These are phyloP conservation scores for Phlebopus sp. DNA, from an alignment of 1,284 basidiomycete genomes.

Conservation along the genomic window DNA sequence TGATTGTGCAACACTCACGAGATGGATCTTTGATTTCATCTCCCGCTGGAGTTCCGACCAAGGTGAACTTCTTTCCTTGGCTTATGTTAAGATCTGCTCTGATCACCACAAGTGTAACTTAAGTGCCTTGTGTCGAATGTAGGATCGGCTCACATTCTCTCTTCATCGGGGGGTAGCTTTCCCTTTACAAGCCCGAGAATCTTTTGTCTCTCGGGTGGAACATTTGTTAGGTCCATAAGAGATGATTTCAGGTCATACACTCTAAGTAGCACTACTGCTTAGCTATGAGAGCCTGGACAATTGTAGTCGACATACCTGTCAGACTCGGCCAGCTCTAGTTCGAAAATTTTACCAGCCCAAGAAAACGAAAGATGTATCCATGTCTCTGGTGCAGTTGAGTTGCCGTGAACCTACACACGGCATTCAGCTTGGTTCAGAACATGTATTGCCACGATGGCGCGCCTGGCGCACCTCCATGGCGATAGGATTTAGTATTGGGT, in stretches of 20 bases:
- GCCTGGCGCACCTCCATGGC: constrained; percentile 3
- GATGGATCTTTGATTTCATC: constrained; percentile 80
- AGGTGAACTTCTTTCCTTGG: constrained; percentile 70
- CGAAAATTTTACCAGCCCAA: constrained; percentile 60
- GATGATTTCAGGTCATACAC: constrained; percentile 67
- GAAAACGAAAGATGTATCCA: constrained; percentile 66
- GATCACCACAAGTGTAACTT: background rate
- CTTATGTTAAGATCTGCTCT: constrained; percentile 60
- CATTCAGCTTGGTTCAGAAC: background rate
- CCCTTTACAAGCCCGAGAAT: constrained; percentile 84
- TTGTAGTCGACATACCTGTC: constrained; percentile 49
- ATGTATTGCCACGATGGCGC: background rate
- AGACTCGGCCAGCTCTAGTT: constrained; percentile 62
- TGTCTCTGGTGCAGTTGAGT: constrained; percentile 3
- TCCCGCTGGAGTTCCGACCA: constrained; percentile 81
- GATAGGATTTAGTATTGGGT: too few species aligned
- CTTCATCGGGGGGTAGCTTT: constrained; percentile 76
- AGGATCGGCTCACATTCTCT: constrained; percentile 49
- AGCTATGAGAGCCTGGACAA: background rate
- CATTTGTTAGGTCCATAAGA: constrained; percentile 70
- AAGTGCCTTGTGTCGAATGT: background rate
- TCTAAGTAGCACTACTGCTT: constrained; percentile 33
- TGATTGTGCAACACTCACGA: constrained; percentile 27
- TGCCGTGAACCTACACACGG: background rate
- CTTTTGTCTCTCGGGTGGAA: constrained; percentile 87